Percentiles rank a stretch among this genome's conserved stretches.
Evolutionary conservation across 805 yeast species (phyloP).

Genomic region (Kuraishia ogatae): DNA sequence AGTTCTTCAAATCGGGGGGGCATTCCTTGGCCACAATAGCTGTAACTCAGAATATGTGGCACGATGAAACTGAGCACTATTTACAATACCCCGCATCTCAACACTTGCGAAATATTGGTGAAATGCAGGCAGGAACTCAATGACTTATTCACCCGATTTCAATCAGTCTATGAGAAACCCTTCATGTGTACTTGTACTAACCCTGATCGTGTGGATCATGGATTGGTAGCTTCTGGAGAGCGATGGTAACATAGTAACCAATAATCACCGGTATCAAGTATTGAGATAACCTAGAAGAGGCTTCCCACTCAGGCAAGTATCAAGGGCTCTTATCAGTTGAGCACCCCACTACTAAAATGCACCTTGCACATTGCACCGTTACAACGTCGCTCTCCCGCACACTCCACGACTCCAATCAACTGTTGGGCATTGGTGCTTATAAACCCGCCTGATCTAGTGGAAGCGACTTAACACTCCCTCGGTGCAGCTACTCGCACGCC

Average conservation of each 20-base stretch:
- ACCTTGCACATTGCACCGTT: too few species aligned
- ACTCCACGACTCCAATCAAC: background rate
- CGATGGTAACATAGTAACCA: too few species aligned
- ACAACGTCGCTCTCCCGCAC: background rate
- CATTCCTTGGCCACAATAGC: constrained; percentile 79
- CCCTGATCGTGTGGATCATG: constrained; percentile 63
- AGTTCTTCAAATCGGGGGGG: constrained; percentile 73
- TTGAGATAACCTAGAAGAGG: too few species aligned
- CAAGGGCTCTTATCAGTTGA: background rate
- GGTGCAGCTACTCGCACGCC: background rate
- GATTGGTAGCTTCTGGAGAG: constrained; percentile 7
- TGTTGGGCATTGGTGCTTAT: background rate
- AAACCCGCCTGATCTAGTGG: background rate
- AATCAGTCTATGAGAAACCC: constrained; percentile 88
- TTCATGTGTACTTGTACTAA: constrained; percentile 96
- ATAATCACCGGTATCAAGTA: too few species aligned
- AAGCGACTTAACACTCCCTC: background rate
- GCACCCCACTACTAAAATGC: background rate
- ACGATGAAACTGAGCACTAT: constrained; percentile 77
- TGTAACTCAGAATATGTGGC: constrained; percentile 60
- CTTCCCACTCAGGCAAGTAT: too few species aligned
- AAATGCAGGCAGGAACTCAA: constrained; percentile 94
- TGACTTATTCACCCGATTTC: constrained; percentile 86
- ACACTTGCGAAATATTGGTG: constrained; percentile 95
- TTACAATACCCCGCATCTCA: constrained; percentile 85